A percentile compares a stretch with the other conserved stretches of the same genome.
Conservation (phyloP, 1,284 basidiomycete species). For the Trametes hirsuta region DNA sequence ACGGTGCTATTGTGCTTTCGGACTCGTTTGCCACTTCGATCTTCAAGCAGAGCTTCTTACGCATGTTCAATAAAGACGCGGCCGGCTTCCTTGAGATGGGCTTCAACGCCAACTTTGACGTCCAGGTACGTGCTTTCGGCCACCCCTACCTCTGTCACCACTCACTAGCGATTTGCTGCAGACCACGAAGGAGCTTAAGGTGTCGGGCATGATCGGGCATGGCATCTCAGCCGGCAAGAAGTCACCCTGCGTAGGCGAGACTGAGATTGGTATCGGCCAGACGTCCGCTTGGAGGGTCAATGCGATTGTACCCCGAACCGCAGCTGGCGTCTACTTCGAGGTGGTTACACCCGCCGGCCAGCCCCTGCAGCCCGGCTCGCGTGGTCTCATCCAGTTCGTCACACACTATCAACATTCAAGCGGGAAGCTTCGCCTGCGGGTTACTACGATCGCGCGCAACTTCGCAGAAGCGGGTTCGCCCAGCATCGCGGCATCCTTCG, state of each 20-base stretch:
- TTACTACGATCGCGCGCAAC: slow-evolving; percentile 95
- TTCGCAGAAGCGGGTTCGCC: slow-evolving; percentile 98
- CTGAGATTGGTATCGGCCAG: slow-evolving; percentile 98
- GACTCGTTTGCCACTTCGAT: slow-evolving; percentile 99
- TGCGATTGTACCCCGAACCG: slow-evolving; percentile 85
- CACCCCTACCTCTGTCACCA: not conserved
- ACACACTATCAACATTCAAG: slow-evolving; percentile 99
- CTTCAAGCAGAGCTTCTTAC: slow-evolving; percentile 98
- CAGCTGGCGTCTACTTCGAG: slow-evolving; percentile 96
- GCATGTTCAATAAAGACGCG: slow-evolving; percentile 93
- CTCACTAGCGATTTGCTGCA: slow-evolving; percentile 36
- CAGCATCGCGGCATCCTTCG: slow-evolving; percentile 91
- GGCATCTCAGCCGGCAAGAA: slow-evolving; percentile 98
- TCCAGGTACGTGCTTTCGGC: slow-evolving; percentile 64
- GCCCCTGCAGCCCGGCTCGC: slow-evolving; percentile 87
- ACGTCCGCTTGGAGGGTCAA: slow-evolving; percentile 99
- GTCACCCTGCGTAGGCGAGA: slow-evolving; percentile 96
- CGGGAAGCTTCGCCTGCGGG: slow-evolving; percentile 91
- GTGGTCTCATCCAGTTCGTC: slow-evolving; percentile 97
- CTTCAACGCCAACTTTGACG: slow-evolving; percentile 99
- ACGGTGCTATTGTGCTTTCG: slow-evolving; percentile 94
- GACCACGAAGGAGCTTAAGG: slow-evolving; percentile 99
- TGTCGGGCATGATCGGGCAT: slow-evolving; percentile 97
- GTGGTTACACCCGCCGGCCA: slow-evolving; percentile 99
- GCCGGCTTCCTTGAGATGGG: slow-evolving; percentile 95